Base-by-base conservation (phyloP, 2,329 filamentous ascomycete species). In the Cercospora sojina region DNA sequence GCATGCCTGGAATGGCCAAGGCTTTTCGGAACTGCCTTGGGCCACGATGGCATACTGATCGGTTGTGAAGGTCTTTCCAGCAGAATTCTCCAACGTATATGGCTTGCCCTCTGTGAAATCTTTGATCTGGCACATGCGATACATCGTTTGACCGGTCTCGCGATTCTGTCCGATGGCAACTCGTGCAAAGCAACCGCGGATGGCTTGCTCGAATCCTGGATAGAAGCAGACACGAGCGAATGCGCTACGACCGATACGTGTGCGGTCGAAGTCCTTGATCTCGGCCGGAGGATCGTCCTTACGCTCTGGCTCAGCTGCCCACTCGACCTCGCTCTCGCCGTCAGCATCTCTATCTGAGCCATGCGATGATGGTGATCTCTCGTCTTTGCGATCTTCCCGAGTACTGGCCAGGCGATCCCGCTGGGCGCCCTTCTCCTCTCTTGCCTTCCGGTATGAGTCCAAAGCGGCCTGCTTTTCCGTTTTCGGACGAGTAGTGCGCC, bases 211-310 rank as follows among this genome's bases (percentile, higher is more conserved):
- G 72, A 99, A 97, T 3, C 90, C 90, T 10, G 95, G 95, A 72
- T 93, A 94, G 81, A 96, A 97, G 83, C 93, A 97, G 64, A 97
- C 90, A 74, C 94, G 88, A 6, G 91, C 90, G 77, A 99, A 97
- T 75, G 93, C 91, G 71, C 87, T 90, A 69, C 95, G 88, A 59
- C 93, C 92, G 66, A 99, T 86, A 65, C 92, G 88, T 62, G 94
- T 87, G 59, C 91, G 88, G 76, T 98, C 91, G 70, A 94, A 88
- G 77, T 98, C 92, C n/a, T 85, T 85, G 20, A 97, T 82, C 38
- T 90, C 88, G 1, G 91, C 88, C 27, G 88, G 89, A 13, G 87
- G 87, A 49, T 89, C 87, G 70, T 88, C 90, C 12, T 67, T 64
- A 29, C 71, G 72, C 29, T 84, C 80, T 71, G 83, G 83, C 69